Conservation (phyloP, 2,329 filamentous ascomycete species). For the Aspergillus ochraceoroseus region DNA sequence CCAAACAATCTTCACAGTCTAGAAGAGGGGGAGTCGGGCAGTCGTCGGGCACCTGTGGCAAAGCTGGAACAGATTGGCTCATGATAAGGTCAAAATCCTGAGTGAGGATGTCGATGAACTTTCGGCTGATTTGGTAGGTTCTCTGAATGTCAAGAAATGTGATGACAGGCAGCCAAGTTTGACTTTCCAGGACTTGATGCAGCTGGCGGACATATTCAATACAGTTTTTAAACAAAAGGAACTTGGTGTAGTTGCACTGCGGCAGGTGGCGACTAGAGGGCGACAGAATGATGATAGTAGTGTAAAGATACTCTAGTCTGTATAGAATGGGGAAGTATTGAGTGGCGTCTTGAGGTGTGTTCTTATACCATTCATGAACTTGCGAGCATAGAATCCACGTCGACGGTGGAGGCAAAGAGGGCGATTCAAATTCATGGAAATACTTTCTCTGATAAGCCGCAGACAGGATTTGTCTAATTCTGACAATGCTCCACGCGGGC, state of each 20-base stretch:
- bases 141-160: constrained; percentile 85
- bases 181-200: constrained; percentile 59
- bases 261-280: constrained; percentile 67
- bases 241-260: constrained; percentile 69
- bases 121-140: constrained; percentile 64
- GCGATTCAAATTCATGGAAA: constrained; percentile 66
- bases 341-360: constrained; percentile 63
- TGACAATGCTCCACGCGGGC: constrained; percentile 71
- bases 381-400: constrained; percentile 46
- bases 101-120: constrained; percentile 54
- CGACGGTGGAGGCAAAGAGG: constrained; percentile 57
- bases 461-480: constrained; percentile 79
- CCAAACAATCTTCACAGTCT: constrained; percentile 31
- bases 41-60: constrained; percentile 29
- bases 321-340: constrained; percentile 68
- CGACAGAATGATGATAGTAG: constrained; percentile 82
- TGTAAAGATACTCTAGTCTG: constrained; percentile 83
- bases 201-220: constrained; percentile 76
- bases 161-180: constrained; percentile 61
- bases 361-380: constrained; percentile 72
- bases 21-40: constrained; percentile 33
- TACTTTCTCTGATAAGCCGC: constrained; percentile 85
- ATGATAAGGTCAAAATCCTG: constrained; percentile 49
- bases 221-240: constrained; percentile 79
- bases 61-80: constrained; percentile 27